Evolutionary conservation across 805 yeast genomes (phyloP).

Genomic region (Nakazawaea holstii): DNA sequence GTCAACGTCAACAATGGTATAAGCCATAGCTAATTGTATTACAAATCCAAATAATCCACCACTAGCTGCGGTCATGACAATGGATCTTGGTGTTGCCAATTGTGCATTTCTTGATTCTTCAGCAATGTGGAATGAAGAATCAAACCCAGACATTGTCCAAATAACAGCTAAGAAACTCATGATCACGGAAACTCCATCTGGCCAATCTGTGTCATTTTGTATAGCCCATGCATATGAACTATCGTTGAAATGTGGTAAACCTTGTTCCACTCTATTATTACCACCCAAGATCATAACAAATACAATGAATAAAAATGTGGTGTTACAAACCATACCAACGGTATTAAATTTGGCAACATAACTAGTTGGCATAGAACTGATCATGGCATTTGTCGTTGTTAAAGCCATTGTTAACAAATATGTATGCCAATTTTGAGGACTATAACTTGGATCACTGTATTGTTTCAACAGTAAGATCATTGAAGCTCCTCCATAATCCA

Average conservation of each 20-base stretch:
- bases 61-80: slow-evolving; percentile 48
- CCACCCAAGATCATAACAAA: slow-evolving; percentile 50
- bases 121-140: slow-evolving; percentile 69
- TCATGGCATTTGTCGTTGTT: slow-evolving; percentile 38
- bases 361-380: slow-evolving; percentile 50
- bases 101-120: slow-evolving; percentile 67
- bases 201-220: slow-evolving; percentile 55
- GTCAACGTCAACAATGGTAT: slow-evolving; percentile 48
- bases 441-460: slow-evolving; percentile 32
- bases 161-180: slow-evolving; percentile 57
- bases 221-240: slow-evolving; percentile 49
- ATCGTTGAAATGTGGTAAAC: slow-evolving; percentile 42
- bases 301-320: slow-evolving; percentile 44
- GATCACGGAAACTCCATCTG: slow-evolving; percentile 54
- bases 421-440: slow-evolving; percentile 41
- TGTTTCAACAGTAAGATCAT: slow-evolving; percentile 49
- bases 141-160: slow-evolving; percentile 74
- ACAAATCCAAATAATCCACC: slow-evolving; percentile 55
- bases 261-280: slow-evolving; percentile 35
- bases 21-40: slow-evolving; percentile 56
- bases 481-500: slow-evolving; percentile 50
- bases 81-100: slow-evolving; percentile 61
- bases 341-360: slow-evolving; percentile 48
- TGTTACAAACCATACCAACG: slow-evolving; percentile 43
- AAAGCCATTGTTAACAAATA: slow-evolving; percentile 50